Evolutionary conservation across 768 basidiomycete genomes (phyloP), one percentile per base, ranked within the genome.

Genomic region (Boletus rubropictus): DNA sequence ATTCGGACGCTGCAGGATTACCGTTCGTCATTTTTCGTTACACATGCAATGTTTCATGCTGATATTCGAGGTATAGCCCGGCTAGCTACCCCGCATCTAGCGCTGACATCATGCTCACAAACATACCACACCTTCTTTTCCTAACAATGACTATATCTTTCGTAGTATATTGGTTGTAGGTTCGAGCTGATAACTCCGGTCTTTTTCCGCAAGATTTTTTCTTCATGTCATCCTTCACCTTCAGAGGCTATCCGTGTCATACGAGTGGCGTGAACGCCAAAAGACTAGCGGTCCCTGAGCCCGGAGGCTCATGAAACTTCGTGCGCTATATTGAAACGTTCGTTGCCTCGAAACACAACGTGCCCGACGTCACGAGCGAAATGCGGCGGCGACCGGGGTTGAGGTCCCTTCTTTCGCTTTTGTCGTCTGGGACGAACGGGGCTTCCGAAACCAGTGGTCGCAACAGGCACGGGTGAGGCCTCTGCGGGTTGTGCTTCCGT

Each of bases 341-440:
- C 79, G 54, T 79, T 79, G 24, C 88, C 86, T 39, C 80, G 66
- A 56, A 85, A 82, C 4, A 86, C 65, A 17, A 82, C 72, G 61
- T 90, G 86, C 0, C 84, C 86, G 3, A 70, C 73, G 41, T 78
- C 71, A 24, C 76, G 74, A 41, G 80, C 78, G 59, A 83, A 86
- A 15, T 87, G 68, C 3, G 84, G 86, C 0, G 76, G 74, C 7
- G 65, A 54, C 7, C 76, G 76, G n/a, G 75, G 59, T 6, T 43
- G 38, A 3, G 60, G 60, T 2, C 46, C 43, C 39, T 57, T 62
- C 48, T 40, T 59, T 33, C 54, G 49, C 27, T 35, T 51, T 35
- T 28, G 35, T 21, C n/a, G 44, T 33, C 40, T 15, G 2, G 9
- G 18, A 42, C 33, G 44, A 20, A n/a, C 21, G 2, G 37, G 4